Evolutionary conservation across 176 grass and related monocot species (phyloP).

Genomic region (Miscanthus lutarioriparius): DNA sequence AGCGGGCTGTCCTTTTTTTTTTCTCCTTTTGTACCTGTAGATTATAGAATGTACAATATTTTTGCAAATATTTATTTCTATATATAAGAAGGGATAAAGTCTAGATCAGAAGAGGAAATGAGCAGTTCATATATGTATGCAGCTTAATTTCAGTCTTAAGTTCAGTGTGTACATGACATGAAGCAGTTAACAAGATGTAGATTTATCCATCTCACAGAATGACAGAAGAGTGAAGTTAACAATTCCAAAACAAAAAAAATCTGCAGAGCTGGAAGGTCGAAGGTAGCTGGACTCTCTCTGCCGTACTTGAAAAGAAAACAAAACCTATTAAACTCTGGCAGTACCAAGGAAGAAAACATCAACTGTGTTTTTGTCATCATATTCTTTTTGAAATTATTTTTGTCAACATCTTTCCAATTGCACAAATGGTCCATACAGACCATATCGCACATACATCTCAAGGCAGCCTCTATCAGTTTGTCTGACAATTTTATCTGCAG

Average conservation of each 20-base stretch:
- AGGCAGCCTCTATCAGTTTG: background rate
- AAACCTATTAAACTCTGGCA: conserved; percentile 21
- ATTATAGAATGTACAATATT: conserved; percentile 64
- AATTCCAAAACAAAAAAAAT: conserved; percentile 6
- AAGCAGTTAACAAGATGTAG: conserved; percentile 31
- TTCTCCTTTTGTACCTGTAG: conserved; percentile 52
- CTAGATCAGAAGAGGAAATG: conserved; percentile 44
- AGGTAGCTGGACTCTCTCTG: conserved; percentile 26
- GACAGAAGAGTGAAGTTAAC: background rate
- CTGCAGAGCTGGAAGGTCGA: conserved; percentile 11
- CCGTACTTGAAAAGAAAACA: conserved; percentile 18
- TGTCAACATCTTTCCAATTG: conserved; percentile 32
- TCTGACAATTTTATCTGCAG: conserved; percentile 35
- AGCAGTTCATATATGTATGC: conserved; percentile 36
- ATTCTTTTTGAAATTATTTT: conserved; percentile 10
- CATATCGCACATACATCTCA: background rate
- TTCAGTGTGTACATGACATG: conserved; percentile 43
- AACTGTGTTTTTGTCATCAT: conserved; percentile 31
- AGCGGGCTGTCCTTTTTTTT: conserved; percentile 10
- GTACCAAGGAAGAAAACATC: conserved; percentile 32
- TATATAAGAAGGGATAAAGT: conserved; percentile 55
- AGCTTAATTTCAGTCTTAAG: background rate
- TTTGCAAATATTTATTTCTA: conserved; percentile 69
- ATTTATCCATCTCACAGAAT: background rate
- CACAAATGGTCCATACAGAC: conserved; percentile 39